Conservation (phyloP, 495 filamentous ascomycete species). For the Trichocladium antarcticum region DNA sequence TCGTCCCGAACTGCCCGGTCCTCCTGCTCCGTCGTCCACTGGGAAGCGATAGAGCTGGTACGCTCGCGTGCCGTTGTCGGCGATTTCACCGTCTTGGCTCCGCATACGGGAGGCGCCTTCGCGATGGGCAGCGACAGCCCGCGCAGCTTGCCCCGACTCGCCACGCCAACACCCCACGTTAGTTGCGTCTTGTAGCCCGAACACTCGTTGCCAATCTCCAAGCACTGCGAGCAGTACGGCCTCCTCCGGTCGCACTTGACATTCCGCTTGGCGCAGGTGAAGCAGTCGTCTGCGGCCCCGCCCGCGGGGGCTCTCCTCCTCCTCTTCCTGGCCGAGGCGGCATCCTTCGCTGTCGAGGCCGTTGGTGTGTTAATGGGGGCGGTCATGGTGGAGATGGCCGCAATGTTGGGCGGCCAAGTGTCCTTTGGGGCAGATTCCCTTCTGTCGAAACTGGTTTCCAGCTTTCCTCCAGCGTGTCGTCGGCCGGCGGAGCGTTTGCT, state of each 20-base stretch:
- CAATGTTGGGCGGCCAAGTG: neutral
- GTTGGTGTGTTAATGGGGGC: slow-evolving; percentile 34
- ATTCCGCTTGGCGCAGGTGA: slow-evolving; percentile 74
- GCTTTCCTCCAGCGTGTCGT: neutral
- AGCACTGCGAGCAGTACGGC: slow-evolving; percentile 91
- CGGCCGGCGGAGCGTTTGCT: neutral
- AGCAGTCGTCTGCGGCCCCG: slow-evolving; percentile 91
- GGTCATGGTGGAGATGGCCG: slow-evolving; percentile 30
- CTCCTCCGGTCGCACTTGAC: slow-evolving; percentile 82
- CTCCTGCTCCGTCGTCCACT: slow-evolving; percentile 32
- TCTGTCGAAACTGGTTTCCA: neutral
- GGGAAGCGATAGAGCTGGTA: slow-evolving; percentile 30
- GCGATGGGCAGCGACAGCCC: slow-evolving; percentile 78
- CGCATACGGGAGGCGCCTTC: slow-evolving; percentile 50
- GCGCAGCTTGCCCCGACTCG: slow-evolving; percentile 88
- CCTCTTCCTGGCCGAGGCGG: slow-evolving; percentile 56
- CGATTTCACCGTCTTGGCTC: slow-evolving; percentile 35
- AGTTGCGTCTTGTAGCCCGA: slow-evolving; percentile 94
- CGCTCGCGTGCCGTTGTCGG: slow-evolving; percentile 27
- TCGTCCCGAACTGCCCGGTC: slow-evolving; percentile 8
- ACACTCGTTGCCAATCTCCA: slow-evolving; percentile 85
- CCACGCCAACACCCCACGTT: slow-evolving; percentile 96
- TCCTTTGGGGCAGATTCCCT: neutral
- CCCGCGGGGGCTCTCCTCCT: slow-evolving; percentile 79
- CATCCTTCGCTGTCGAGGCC: slow-evolving; percentile 31